Evolutionary conservation across 78 protist species (phyloP).

Genomic region (Andalucia godoyi): DNA sequence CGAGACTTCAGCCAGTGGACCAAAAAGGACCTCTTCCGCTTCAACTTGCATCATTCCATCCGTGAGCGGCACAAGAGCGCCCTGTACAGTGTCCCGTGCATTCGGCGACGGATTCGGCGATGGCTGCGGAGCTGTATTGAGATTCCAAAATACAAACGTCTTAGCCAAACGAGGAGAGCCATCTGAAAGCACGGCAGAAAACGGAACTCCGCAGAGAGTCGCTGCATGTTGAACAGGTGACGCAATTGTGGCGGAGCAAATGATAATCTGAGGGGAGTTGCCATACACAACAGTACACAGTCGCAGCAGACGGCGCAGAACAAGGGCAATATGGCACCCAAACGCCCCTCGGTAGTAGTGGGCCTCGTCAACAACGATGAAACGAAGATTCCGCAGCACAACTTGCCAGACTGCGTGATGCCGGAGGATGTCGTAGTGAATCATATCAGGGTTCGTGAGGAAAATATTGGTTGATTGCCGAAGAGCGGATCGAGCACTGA

Average conservation of each 20-base stretch:
- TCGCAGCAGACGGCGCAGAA: constrained; percentile 31
- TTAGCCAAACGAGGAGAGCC: constrained; percentile 22
- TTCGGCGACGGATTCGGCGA: no score
- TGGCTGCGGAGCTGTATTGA: no score
- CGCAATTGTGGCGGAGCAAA: constrained; percentile 36
- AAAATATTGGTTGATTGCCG: no score
- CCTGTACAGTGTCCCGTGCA: no score
- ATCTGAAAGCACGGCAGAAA: constrained; percentile 1
- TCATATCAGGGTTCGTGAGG: constrained; percentile 45
- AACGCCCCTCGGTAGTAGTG: constrained; percentile 33
- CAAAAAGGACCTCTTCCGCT: not conserved
- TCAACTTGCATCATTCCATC: not conserved
- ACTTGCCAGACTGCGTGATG: not conserved
- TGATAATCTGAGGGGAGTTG: not conserved
- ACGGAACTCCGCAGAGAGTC: not conserved
- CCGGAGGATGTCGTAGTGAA: constrained; percentile 20
- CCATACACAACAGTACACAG: not conserved
- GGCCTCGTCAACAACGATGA: constrained; percentile 32
- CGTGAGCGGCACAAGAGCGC: not conserved
- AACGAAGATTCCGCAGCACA: not conserved
- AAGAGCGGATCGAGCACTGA: no score
- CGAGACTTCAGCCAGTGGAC: no score
- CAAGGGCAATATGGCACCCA: constrained; percentile 31
- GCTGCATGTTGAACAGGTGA: constrained; percentile 13
- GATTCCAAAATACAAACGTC: constrained; percentile 34